These are phyloP conservation scores for Phytopythium helicoides DNA, from an alignment of 352 stramenopile genomes.

Conservation along the genomic window DNA sequence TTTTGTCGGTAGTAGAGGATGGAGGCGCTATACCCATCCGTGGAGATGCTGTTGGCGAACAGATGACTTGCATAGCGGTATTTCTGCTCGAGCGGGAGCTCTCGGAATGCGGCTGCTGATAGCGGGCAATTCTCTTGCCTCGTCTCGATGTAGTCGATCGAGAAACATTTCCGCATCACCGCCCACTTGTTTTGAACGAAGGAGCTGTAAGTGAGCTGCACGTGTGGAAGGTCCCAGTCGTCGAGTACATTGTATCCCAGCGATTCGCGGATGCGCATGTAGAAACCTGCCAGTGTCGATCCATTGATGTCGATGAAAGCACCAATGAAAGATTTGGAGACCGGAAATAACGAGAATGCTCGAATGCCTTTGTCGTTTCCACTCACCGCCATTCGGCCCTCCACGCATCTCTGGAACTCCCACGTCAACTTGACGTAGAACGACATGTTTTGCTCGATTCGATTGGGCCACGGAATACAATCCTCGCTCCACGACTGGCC, in stretches of 20 bases:
- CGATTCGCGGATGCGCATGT: conserved; percentile 1
- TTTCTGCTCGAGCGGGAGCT: conserved; percentile 8
- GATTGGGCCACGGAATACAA: conserved; percentile 11
- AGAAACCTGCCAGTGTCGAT: conserved; percentile 5
- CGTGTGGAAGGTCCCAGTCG: neutral
- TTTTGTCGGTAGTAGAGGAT: conserved; percentile 8
- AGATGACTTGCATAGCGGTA: conserved; percentile 14
- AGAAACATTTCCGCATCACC: conserved; percentile 7
- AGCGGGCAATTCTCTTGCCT: conserved; percentile 3
- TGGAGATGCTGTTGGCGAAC: conserved; percentile 15
- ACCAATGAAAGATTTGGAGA: neutral
- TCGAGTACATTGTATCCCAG: neutral
- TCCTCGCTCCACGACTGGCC: conserved; percentile 8
- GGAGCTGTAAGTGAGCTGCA: neutral
- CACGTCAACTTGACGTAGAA: conserved; percentile 16
- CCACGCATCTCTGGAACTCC: conserved; percentile 12
- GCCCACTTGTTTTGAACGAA: neutral
- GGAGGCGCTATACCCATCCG: conserved; percentile 11
- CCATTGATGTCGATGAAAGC: conserved; percentile 11
- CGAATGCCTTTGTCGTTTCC: conserved; percentile 6
- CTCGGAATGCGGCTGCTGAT: conserved; percentile 4
- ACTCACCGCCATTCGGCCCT: conserved; percentile 5
- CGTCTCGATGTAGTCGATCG: conserved; percentile 10
- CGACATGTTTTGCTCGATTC: conserved; percentile 11
- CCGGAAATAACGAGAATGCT: conserved; percentile 7